A percentile compares a stretch with the other conserved stretches of the same genome.
phyloP scores from a whole-genome alignment of 2,329 filamentous ascomycete genomes.

The Colletotrichum nymphaeae region DNA sequence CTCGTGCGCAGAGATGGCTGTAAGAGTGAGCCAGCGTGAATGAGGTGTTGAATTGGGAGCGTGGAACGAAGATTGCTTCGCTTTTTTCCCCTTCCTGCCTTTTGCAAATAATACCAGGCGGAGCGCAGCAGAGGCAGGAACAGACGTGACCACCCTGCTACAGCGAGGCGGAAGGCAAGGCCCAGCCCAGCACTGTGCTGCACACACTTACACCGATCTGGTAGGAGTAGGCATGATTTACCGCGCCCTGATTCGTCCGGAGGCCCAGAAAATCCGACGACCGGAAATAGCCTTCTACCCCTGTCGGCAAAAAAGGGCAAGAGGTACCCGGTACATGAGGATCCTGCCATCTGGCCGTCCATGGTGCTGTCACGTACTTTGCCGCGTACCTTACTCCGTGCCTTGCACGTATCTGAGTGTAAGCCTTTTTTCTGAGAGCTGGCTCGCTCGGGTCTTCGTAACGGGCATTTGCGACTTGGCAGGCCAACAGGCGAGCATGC shows the following conservation, averaged over 20 bases:
- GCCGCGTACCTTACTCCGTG: neutral
- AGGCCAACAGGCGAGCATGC: slow-evolving; percentile 34
- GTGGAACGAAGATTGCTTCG: slow-evolving; percentile 28
- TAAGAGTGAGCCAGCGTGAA: slow-evolving; percentile 22
- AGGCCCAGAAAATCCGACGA: slow-evolving; percentile 43
- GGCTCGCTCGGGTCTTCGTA: slow-evolving; percentile 27
- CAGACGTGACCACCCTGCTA: slow-evolving; percentile 36
- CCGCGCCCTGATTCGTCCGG: slow-evolving; percentile 42
- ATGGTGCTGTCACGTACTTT: neutral
- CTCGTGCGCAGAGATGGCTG: slow-evolving; percentile 20
- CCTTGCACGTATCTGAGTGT: slow-evolving; percentile 9
- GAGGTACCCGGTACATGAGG: slow-evolving; percentile 21
- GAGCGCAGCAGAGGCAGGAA: slow-evolving; percentile 32
- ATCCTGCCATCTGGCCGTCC: slow-evolving; percentile 19
- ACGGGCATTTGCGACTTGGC: slow-evolving; percentile 29
- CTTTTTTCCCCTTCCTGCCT: slow-evolving; percentile 34
- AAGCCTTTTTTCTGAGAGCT: slow-evolving; percentile 15
- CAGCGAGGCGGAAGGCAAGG: slow-evolving; percentile 36
- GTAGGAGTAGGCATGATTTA: slow-evolving; percentile 37
- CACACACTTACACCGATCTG: slow-evolving; percentile 43
- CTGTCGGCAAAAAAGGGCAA: slow-evolving; percentile 7
- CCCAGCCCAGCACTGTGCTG: slow-evolving; percentile 35
- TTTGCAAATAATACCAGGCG: slow-evolving; percentile 36
- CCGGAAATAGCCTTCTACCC: slow-evolving; percentile 35
- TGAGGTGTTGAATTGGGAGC: slow-evolving; percentile 17